phyloP scores from a whole-genome alignment of 2,329 filamentous ascomycete species.

The Pyrenophora graminea region DNA sequence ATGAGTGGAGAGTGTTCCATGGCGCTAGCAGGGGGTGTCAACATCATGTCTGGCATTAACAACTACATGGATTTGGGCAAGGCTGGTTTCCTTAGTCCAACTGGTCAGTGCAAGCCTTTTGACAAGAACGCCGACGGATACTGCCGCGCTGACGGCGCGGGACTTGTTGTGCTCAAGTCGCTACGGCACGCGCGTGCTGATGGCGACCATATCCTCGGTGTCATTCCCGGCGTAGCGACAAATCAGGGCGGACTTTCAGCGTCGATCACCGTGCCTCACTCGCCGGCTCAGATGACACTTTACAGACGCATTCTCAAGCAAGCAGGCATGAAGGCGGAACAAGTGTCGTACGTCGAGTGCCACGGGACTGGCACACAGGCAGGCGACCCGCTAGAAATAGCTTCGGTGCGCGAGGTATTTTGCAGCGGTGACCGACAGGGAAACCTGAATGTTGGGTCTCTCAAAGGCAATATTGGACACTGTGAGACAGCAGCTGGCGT shows the following conservation, averaged over 20 bases:
- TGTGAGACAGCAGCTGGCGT: slow-evolving; percentile 42
- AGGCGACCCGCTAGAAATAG: slow-evolving; percentile 20
- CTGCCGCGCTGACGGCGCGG: slow-evolving; percentile 58
- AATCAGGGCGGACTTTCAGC: slow-evolving; percentile 19
- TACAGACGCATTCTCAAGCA: slow-evolving; percentile 16
- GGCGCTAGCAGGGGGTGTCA: slow-evolving; percentile 36
- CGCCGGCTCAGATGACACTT: slow-evolving; percentile 16
- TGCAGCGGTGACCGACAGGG: slow-evolving; percentile 6
- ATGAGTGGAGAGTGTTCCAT: not conserved
- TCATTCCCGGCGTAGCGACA: slow-evolving; percentile 40
- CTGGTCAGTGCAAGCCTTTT: slow-evolving; percentile 53
- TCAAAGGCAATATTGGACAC: slow-evolving; percentile 45
- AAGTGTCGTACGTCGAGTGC: slow-evolving; percentile 20
- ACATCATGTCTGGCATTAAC: slow-evolving; percentile 38
- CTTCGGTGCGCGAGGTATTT: slow-evolving; percentile 12
- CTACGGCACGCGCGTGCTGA: slow-evolving; percentile 57
- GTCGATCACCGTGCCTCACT: slow-evolving; percentile 20
- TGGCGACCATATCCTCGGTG: slow-evolving; percentile 53
- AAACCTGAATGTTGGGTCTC: slow-evolving; percentile 30
- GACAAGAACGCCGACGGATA: slow-evolving; percentile 55
- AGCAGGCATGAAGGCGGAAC: slow-evolving; percentile 8
- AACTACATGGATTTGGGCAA: slow-evolving; percentile 41
- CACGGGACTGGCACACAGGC: slow-evolving; percentile 27
- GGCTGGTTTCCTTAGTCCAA: slow-evolving; percentile 50
- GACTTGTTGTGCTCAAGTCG: slow-evolving; percentile 56